phyloP scores from a whole-genome alignment of 495 filamentous ascomycete genomes.

The Polyplosphaeria fusca region DNA sequence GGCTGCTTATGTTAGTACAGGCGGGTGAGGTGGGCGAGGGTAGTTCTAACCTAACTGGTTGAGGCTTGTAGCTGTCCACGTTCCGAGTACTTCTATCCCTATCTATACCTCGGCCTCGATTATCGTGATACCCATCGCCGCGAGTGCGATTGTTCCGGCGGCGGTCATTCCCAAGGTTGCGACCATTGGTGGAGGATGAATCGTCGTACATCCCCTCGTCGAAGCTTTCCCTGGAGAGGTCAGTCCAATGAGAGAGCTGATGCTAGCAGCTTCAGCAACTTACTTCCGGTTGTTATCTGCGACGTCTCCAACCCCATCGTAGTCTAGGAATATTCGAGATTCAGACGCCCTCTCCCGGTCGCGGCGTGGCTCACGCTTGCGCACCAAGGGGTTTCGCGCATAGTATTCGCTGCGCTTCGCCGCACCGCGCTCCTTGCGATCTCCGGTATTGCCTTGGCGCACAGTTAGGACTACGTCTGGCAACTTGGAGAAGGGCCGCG shows the following conservation, averaged over 20 bases:
- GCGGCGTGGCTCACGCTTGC: neutral
- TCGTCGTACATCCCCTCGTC: neutral
- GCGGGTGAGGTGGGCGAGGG: neutral
- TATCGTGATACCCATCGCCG: too few relatives aligned
- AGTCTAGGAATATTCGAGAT: neutral
- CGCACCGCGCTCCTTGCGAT: slow-evolving; percentile 75
- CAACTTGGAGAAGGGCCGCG: slow-evolving; percentile 40
- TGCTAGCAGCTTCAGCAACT: neutral
- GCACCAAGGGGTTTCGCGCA: slow-evolving; percentile 70
- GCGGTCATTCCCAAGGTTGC: slow-evolving; percentile 48
- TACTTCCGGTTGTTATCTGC: neutral
- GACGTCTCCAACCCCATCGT: slow-evolving; percentile 60
- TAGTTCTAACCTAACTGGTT: too few relatives aligned
- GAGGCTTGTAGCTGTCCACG: slow-evolving; percentile 50
- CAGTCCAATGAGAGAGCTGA: neutral
- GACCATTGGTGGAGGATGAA: neutral
- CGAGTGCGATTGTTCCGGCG: slow-evolving; percentile 1
- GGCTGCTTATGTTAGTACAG: slow-evolving; percentile 4
- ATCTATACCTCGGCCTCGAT: too few relatives aligned
- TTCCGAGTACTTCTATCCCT: slow-evolving; percentile 38
- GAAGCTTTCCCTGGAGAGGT: neutral
- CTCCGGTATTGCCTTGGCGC: slow-evolving; percentile 67
- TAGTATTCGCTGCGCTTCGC: slow-evolving; percentile 84
- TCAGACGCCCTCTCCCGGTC: neutral
- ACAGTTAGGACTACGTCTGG: slow-evolving; percentile 69